Base-by-base conservation (phyloP, 768 basidiomycete genomes). In the Dioszegia aurantiaca region DNA sequence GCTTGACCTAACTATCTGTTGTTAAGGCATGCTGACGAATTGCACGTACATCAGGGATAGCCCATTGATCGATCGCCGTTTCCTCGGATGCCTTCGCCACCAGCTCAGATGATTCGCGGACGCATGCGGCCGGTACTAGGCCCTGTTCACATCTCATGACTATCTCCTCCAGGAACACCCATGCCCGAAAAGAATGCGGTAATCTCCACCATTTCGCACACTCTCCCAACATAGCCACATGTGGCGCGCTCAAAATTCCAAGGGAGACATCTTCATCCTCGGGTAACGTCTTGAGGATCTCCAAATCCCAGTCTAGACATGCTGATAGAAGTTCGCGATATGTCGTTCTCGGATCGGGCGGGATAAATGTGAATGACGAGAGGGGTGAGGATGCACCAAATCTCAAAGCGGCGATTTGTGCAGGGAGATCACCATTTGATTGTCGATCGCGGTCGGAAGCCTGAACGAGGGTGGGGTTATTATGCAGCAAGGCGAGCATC, bases 191-290 rank as follows among this genome's bases (percentile, higher is more conserved):
- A 17, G 87, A 79, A 61, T 87, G 86, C 1, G 85, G 83, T 61
- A 98, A 86, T 45, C 94, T 82, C 95, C 95, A 98, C 40, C 90
- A 82, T 59, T 88, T 65, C 2, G 90, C 90, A 65, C 90, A 92
- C 65, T 93, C 89, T 57, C 86, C 87, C 64, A 97, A 82, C 36
- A 99, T 79, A 56, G 88, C 87, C 40, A 90, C 80, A 72, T 97
- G 90, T 11, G 82, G 73, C 1, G 82, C 72, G 3, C 90, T 90
- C 17, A 99, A 78, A 56, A 99, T 97, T 6, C 90, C 89, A 36
- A 98, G 79, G 0, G 92, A 89, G 16, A 99, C 94, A 78, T 98
- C 92, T 64, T 97, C 90, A 65, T 90, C 88, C 49, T 79, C 78
- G 4, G 89, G 87, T n/a, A 97, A 86, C 44, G 87, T 87, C 47